Evolutionary conservation across 441 rosid genomes (phyloP).

Genomic region (Euphorbia corollata): DNA sequence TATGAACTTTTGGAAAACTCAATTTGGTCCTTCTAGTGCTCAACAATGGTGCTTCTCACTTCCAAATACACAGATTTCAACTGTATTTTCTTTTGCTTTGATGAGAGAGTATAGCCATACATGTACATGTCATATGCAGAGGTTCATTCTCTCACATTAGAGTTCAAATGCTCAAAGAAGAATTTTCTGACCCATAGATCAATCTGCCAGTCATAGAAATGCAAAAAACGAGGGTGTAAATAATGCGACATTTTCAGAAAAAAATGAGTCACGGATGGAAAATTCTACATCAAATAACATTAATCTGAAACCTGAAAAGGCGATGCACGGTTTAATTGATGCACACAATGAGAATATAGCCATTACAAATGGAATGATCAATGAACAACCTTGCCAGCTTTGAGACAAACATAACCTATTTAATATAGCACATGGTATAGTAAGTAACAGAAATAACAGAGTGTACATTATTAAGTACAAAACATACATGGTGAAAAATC

Average conservation of each 20-base stretch:
- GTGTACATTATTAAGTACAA: too few relatives aligned
- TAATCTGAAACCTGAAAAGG: neutral
- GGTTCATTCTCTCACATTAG: neutral
- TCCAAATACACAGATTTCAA: neutral
- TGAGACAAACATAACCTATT: neutral
- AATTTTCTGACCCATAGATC: neutral
- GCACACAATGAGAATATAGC: neutral
- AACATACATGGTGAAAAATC: neutral
- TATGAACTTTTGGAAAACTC: neutral
- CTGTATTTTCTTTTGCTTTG: neutral
- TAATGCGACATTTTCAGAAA: neutral
- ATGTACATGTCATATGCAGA: neutral
- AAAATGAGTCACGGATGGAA: neutral
- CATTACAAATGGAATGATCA: neutral
- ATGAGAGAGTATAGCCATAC: neutral
- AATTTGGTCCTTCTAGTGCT: neutral
- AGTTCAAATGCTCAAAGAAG: neutral
- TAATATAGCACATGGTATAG: neutral
- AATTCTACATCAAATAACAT: conserved; percentile 4
- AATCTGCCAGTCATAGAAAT: neutral
- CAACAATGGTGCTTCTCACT: neutral
- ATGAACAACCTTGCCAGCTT: neutral
- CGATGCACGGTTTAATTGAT: neutral
- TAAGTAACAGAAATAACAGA: neutral
- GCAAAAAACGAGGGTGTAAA: neutral